Conservation (phyloP, 164 flowering plant genomes). For the Berberis thunbergii region DNA sequence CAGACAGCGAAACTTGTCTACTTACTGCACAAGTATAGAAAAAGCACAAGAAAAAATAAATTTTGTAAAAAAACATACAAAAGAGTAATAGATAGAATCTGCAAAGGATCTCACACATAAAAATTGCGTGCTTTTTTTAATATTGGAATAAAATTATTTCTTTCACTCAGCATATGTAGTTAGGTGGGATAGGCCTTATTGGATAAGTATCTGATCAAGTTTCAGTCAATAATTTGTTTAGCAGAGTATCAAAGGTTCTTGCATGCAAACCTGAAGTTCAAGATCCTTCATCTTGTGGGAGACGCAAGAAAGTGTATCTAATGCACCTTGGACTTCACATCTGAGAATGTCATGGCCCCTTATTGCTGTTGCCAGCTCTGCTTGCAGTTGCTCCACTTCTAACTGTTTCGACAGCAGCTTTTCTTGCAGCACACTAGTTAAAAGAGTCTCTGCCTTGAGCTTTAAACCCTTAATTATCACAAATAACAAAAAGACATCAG, state of each 20-base stretch:
- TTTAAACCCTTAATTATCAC: constrained; percentile 40
- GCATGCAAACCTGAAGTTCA: constrained; percentile 73
- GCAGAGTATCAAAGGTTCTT: not conserved
- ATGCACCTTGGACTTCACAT: constrained; percentile 60
- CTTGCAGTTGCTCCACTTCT: constrained; percentile 78
- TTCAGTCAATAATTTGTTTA: not conserved
- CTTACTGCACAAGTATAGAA: no score
- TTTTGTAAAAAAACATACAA: no score
- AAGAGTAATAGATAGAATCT: no score
- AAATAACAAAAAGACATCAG: not conserved
- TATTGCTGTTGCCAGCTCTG: constrained; percentile 79
- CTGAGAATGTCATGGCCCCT: constrained; percentile 69
- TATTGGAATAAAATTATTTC: no score
- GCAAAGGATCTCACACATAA: no score
- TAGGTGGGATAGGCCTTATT: not conserved
- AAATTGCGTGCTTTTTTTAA: no score
- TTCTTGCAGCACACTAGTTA: constrained; percentile 68
- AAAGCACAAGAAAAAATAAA: no score
- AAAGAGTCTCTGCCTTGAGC: constrained; percentile 69
- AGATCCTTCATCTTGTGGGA: constrained; percentile 71
- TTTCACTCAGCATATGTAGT: no score
- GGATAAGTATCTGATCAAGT: not conserved
- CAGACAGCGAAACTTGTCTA: no score
- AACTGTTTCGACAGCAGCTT: constrained; percentile 64
- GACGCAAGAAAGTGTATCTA: constrained; percentile 55